Conservation (phyloP, 225 moss, liverwort and hornwort genomes). For the Antitrichia curtipendula region DNA sequence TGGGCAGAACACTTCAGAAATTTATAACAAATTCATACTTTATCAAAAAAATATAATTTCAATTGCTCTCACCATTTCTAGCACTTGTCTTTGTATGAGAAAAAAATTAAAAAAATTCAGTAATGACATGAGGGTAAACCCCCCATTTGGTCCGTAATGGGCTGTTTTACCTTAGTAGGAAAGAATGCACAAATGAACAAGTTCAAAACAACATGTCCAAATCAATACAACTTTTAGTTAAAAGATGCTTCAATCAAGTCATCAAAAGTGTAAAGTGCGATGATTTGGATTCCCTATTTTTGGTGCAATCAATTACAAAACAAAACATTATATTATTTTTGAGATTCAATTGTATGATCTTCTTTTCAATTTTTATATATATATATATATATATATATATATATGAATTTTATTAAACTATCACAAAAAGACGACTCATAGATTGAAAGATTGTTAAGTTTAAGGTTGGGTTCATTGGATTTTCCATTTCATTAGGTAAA, state of each 20-base stretch:
- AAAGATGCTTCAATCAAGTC: neutral
- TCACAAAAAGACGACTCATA: too few species aligned
- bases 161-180: too few species aligned
- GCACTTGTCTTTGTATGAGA: too few species aligned
- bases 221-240: neutral
- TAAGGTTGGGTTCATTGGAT: neutral
- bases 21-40: too few species aligned
- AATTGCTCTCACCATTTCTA: too few species aligned
- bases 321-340: neutral
- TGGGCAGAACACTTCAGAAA: too few species aligned
- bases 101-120: too few species aligned
- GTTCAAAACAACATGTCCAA: neutral
- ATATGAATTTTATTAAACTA: neutral
- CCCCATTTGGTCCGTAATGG: too few species aligned
- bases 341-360: neutral
- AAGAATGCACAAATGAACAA: neutral
- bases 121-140: too few species aligned
- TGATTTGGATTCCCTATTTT: neutral
- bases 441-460: neutral
- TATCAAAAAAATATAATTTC: too few species aligned
- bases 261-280: fast-evolving
- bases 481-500: neutral
- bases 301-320: neutral
- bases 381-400: too few species aligned
- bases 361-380: neutral